These are phyloP conservation scores for Epichloe aotearoae DNA, from an alignment of 2,329 filamentous ascomycete genomes.

Conservation along the genomic window DNA sequence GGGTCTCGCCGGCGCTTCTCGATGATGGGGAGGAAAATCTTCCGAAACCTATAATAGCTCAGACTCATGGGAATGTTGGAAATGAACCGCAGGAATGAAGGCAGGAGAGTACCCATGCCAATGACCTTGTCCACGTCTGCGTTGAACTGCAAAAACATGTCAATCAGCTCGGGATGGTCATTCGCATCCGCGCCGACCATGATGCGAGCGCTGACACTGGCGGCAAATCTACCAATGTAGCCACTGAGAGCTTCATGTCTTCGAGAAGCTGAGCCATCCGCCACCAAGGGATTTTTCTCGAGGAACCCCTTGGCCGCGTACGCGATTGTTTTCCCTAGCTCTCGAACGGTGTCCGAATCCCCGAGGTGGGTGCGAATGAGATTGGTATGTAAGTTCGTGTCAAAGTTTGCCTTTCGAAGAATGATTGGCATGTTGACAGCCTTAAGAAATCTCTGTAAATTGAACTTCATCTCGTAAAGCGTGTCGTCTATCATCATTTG, in stretches of 20 bases:
- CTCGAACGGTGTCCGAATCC: neutral
- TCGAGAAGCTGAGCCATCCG: neutral
- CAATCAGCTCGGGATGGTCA: neutral
- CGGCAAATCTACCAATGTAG: neutral
- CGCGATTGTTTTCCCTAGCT: neutral
- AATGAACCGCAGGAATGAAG: neutral
- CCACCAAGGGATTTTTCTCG: neutral
- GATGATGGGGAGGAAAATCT: neutral
- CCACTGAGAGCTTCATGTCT: neutral
- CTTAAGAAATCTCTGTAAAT: neutral
- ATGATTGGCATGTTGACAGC: neutral
- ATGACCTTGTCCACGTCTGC: neutral
- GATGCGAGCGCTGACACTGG: neutral
- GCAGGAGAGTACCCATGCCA: neutral
- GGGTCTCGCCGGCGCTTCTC: neutral
- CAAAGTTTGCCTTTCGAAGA: neutral
- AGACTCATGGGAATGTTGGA: neutral
- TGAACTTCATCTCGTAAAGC: neutral
- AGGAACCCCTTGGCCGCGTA: neutral
- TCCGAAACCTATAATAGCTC: neutral
- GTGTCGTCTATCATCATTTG: neutral
- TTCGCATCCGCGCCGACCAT: neutral
- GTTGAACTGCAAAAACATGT: neutral
- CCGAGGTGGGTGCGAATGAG: neutral
- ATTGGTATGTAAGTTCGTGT: neutral